These are phyloP conservation scores for Tricholoma saponaceum DNA, from an alignment of 768 basidiomycete genomes.

Conservation along the genomic window DNA sequence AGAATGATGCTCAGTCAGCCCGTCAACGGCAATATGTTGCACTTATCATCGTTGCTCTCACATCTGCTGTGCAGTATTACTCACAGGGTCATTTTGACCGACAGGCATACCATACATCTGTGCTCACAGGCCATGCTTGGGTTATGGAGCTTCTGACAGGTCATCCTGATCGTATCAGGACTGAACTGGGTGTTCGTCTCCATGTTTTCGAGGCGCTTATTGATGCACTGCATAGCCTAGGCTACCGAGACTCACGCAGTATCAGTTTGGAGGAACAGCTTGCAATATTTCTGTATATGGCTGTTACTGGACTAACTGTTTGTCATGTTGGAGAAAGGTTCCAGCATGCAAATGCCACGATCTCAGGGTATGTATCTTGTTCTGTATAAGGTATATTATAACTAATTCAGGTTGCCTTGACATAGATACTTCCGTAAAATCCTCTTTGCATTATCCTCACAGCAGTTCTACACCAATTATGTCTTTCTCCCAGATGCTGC, in stretches of 20 bases:
- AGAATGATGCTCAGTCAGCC: too few species aligned
- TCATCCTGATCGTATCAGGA: slow-evolving; percentile 15
- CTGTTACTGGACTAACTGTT: slow-evolving; percentile 1
- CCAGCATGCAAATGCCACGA: neutral
- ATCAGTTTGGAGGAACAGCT: slow-evolving; percentile 9
- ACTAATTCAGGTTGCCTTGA: neutral
- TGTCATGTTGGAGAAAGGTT: neutral
- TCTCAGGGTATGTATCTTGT: neutral
- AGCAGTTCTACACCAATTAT: slow-evolving; percentile 13
- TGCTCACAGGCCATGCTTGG: slow-evolving; percentile 18
- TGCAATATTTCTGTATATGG: neutral
- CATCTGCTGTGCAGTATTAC: too few species aligned
- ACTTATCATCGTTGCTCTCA: too few species aligned
- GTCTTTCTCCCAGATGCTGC: slow-evolving; percentile 6
- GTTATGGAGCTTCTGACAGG: slow-evolving; percentile 17
- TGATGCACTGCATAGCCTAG: neutral
- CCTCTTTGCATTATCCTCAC: slow-evolving; percentile 1
- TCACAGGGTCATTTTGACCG: neutral
- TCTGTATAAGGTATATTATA: neutral
- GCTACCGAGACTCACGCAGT: slow-evolving; percentile 3
- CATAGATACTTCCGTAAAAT: slow-evolving; percentile 8
- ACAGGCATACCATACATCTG: slow-evolving; percentile 18
- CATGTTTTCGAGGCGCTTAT: slow-evolving; percentile 17
- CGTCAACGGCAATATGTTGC: too few species aligned
- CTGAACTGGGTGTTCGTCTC: slow-evolving; percentile 14